Base-by-base conservation (phyloP, 1,284 basidiomycete species). In the Pulveroboletus sp. region DNA sequence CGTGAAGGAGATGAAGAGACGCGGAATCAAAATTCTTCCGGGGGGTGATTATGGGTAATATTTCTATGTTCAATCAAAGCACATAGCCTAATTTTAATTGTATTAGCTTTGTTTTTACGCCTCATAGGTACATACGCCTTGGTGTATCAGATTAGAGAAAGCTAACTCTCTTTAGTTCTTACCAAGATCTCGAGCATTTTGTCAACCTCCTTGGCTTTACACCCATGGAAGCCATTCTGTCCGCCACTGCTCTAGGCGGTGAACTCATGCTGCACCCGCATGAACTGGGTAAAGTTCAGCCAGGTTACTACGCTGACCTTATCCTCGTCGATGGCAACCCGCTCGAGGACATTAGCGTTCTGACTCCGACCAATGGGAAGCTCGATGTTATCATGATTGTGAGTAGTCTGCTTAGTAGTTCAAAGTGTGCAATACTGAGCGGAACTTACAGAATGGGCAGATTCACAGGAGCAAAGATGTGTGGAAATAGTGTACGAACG, bases 81-180 rank as follows among this genome's bases (percentile, higher is more conserved):
- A 40, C 0, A 29, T 20, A 17, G 5, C 18, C 40, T 58, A 3
- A 68, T 31, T 29, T 43, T 0, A 17, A 17, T 43, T 17, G 5
- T 25, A 46, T 43, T 25, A 71, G 72, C 14, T 67, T 74, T 26
- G 73, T 73, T 2, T 74, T 73, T 74, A 71, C 74, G 2, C 74
- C 72, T 0, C 74, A 72, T 40, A 72, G 72, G 59, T 68, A 59
- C 15, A 20, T 47, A 43, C 0, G 1, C 4, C 10, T 9, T 25
- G 17, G 25, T 38, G n/a, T 12, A 20, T 38, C 45, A 17, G 9
- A 6, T 40, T 40, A 38, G 33, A 35, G 11, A 25, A 12, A 24
- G 18, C 54, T 62, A 47, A 70, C 7, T 22, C 8, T 25, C 14
- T 49, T 29, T 46, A 68, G 67, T 38, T 72, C 72, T 3, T 75